Evolutionary conservation across 805 yeast genomes (phyloP).

Genomic region (Brettanomyces sp.): DNA sequence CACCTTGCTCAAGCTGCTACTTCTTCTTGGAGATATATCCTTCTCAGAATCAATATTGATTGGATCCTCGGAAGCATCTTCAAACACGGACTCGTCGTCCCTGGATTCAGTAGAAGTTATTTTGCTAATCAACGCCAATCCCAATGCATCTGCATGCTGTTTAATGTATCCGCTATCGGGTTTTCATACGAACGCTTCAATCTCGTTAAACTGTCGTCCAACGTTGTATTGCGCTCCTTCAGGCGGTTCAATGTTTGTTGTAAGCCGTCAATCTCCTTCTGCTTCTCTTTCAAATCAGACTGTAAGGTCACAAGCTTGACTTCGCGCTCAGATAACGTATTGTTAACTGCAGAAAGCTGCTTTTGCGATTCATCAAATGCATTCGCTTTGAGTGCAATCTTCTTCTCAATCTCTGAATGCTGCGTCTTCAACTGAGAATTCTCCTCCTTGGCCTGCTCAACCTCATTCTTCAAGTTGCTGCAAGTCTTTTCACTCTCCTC

Average conservation of each 20-base stretch:
- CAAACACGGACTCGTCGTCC: too few relatives aligned
- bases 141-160: too few relatives aligned
- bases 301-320: slow-evolving; percentile 2
- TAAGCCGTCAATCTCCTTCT: not conserved
- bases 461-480: slow-evolving; percentile 1
- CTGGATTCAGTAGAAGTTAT: too few relatives aligned
- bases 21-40: too few relatives aligned
- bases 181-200: too few relatives aligned
- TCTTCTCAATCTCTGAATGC: not conserved
- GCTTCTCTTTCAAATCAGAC: not conserved
- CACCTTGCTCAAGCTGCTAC: too few relatives aligned
- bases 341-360: not conserved
- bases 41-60: too few relatives aligned
- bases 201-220: not conserved
- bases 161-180: too few relatives aligned
- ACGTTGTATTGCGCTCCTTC: not conserved
- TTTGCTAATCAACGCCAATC: too few relatives aligned
- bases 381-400: not conserved
- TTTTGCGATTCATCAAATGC: not conserved
- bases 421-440: not conserved
- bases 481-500: not conserved
- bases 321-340: slow-evolving; percentile 2
- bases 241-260: not conserved
- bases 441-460: not conserved
- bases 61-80: too few relatives aligned